These are phyloP conservation scores for Triticum turgidum DNA, from an alignment of 176 grass and related monocot species.

Conservation along the genomic window DNA sequence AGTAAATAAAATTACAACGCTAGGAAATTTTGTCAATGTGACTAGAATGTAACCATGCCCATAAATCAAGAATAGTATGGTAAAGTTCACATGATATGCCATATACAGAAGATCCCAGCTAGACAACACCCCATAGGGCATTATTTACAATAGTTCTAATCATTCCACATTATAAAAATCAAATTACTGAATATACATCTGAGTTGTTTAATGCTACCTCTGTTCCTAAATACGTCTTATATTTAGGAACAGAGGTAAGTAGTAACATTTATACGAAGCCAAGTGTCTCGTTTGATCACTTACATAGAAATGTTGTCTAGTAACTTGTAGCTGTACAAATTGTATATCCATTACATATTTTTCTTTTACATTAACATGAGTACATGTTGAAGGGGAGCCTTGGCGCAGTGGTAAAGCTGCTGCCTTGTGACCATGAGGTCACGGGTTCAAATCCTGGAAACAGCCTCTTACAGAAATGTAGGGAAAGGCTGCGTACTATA, in stretches of 20 bases:
- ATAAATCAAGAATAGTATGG: neutral
- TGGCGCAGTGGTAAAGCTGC: no score
- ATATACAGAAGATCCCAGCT: neutral
- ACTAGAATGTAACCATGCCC: conserved; percentile 10
- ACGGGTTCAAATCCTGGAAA: no score
- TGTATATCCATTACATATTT: neutral
- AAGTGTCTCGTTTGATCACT: neutral
- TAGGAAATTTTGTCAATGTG: neutral
- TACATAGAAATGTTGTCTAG: neutral
- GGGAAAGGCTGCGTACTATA: no score
- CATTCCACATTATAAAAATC: neutral
- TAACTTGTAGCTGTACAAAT: neutral
- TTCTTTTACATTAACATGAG: neutral
- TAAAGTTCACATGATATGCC: neutral
- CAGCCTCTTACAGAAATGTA: no score
- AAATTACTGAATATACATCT: neutral
- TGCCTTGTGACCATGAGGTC: no score
- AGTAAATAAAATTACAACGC: neutral
- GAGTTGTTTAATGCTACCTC: neutral
- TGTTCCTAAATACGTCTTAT: no score
- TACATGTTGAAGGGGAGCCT: neutral
- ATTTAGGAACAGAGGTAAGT: no score
- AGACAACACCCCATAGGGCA: neutral
- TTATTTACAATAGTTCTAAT: conserved; percentile 16
- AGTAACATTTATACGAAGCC: neutral